Conservation (phyloP, 768 basidiomycete species). For the Russula virescens region DNA sequence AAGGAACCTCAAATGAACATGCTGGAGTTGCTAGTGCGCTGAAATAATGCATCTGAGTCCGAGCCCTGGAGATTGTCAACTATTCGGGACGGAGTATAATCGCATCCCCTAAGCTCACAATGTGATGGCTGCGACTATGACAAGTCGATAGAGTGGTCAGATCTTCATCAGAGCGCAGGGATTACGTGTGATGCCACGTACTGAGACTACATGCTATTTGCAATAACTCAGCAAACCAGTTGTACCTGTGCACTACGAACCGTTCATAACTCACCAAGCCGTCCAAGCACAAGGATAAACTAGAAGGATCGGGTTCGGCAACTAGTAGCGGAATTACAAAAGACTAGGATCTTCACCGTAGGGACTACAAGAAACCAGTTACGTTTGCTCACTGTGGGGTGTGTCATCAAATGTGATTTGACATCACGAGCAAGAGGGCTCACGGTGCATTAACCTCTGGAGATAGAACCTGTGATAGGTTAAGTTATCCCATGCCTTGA, state of each 20-base stretch:
- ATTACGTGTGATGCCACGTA: not conserved
- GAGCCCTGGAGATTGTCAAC: conserved; percentile 6
- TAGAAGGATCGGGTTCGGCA: not conserved
- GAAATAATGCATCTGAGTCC: conserved; percentile 9
- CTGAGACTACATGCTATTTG: conserved; percentile 17
- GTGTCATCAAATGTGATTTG: not conserved
- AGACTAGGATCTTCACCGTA: conserved; percentile 7
- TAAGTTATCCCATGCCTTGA: not conserved
- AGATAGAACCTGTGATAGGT: conserved; percentile 15
- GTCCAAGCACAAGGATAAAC: conserved; percentile 5
- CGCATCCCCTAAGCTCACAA: conserved; percentile 5
- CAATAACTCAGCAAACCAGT: not conserved
- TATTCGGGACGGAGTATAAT: not conserved
- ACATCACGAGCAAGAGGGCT: not conserved
- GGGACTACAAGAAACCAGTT: conserved; percentile 19
- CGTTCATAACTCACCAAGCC: conserved; percentile 15
- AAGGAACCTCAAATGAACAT: not conserved
- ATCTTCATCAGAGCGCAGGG: too few species aligned
- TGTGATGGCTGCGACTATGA: conserved; percentile 13
- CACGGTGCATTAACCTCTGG: conserved; percentile 15
- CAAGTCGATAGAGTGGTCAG: not conserved
- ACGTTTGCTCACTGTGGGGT: conserved; percentile 21
- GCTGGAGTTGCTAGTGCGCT: not conserved
- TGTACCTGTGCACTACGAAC: not conserved
- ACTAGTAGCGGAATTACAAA: not conserved